phyloP scores from a whole-genome alignment of 257 asterid genomes.

The Scutellaria barbata region DNA sequence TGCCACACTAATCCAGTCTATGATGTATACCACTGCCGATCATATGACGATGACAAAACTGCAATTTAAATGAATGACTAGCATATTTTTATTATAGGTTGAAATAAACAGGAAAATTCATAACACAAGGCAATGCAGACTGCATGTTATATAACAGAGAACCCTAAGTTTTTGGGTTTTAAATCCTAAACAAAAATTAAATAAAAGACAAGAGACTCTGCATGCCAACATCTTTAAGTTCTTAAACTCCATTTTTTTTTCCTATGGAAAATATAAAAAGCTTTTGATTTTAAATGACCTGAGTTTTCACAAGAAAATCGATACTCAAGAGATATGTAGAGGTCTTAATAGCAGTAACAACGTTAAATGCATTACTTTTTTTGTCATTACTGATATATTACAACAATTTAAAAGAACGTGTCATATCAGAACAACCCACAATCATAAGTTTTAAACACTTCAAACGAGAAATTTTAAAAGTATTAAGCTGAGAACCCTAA shows the following conservation, averaged over 20 bases:
- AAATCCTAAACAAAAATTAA: background rate
- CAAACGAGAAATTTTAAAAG: background rate
- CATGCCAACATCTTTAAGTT: slow-evolving; percentile 3
- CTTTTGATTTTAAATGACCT: background rate
- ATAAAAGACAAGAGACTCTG: background rate
- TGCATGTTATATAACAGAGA: slow-evolving; percentile 10
- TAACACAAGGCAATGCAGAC: background rate
- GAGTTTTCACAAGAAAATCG: background rate
- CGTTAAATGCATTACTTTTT: background rate
- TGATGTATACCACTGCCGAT: too few relatives aligned
- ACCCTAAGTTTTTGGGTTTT: slow-evolving; percentile 7
- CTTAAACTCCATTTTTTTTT: background rate
- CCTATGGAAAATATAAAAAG: background rate
- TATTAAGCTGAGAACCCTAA: background rate
- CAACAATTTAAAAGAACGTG: background rate
- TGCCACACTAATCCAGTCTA: slow-evolving; percentile 34
- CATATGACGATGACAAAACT: too few relatives aligned
- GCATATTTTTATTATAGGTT: background rate
- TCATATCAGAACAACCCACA: background rate
- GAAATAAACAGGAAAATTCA: background rate
- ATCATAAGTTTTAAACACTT: background rate
- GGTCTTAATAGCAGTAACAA: background rate
- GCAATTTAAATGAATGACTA: slow-evolving; percentile 17
- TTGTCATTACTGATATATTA: background rate
- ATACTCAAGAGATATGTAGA: background rate